Conservation (phyloP, 495 filamentous ascomycete genomes). For the Cetradonia linearis region DNA sequence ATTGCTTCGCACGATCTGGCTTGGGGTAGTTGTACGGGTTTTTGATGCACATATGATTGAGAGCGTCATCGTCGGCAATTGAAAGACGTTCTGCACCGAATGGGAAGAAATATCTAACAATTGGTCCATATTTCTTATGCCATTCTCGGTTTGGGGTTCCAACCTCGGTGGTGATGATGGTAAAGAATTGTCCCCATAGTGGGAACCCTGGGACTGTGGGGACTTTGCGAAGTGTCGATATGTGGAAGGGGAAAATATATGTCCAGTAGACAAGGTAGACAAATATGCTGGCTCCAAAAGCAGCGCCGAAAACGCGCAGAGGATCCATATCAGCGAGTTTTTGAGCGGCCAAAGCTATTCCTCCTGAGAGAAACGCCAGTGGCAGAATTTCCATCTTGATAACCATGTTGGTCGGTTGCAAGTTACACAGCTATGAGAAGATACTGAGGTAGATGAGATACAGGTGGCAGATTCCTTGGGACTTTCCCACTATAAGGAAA, state of each 20-base stretch:
- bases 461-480: neutral
- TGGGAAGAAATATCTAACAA: constrained; percentile 38
- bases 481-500: neutral
- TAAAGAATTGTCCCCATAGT: constrained; percentile 36
- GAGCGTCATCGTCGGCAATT: constrained; percentile 35
- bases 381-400: constrained; percentile 17
- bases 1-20: constrained; percentile 39
- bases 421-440: neutral
- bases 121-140: constrained; percentile 34
- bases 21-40: constrained; percentile 47
- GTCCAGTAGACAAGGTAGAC: constrained; percentile 25
- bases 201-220: constrained; percentile 37
- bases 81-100: constrained; percentile 37
- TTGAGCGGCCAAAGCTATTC: constrained; percentile 10
- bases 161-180: constrained; percentile 32
- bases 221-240: constrained; percentile 36
- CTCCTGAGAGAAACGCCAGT: constrained; percentile 13
- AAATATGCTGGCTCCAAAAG: constrained; percentile 24
- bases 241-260: constrained; percentile 35
- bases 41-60: constrained; percentile 41
- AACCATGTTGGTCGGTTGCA: constrained; percentile 11
- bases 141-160: constrained; percentile 35
- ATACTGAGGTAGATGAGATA: neutral
- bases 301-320: constrained; percentile 11
- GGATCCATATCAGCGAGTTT: constrained; percentile 11